Evolutionary conservation across 2,329 filamentous ascomycete genomes (phyloP), one percentile per base, ranked within the genome.

Genomic region (Cladosporium austrohemisphaericum): DNA sequence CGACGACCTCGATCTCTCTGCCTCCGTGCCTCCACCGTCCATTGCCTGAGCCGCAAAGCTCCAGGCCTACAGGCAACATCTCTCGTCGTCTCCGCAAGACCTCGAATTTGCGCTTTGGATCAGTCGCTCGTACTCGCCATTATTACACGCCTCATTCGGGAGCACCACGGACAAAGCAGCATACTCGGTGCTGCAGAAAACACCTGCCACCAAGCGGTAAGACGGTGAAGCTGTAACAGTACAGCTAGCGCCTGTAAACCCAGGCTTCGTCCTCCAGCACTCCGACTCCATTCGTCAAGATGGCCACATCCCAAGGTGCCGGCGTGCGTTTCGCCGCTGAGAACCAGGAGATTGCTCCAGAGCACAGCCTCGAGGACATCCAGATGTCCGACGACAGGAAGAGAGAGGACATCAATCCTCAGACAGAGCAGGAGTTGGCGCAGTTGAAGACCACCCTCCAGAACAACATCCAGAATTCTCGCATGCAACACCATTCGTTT

Each of bases 401-500:
- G 41, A 55, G 59, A 33, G 57, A 62, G 51, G 62, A 64, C 43
- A 58, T 73, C 55, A 65, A 65, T 49, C 64, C 66, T 5, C 73
- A 79, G 49, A 59, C 59, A 4, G 50, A 62, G 52, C 29, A 49
- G 43, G 80, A 91, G 63, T 74, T 94, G 50, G 80, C 79, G 57
- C 83, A 82, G 52, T 73, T 95, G 53, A 84, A 86, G 43, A 80
- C 83, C 58, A 84, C 81, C 19, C 74, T 95, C 20, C 85, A 89
- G 56, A 81, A 82, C 54, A 82, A 85, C 59, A 77, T 95, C 53
- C 91, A 96, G 71, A 85, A 91, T 60, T 79, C 83, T 50, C 82
- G 91, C 55, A 81, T 95, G 75, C 86, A 86, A 65, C 88, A 90
- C 65, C 95, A 89, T 70, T 84, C 86, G 35, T 97, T 91, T 63